These are phyloP conservation scores for Leccinum truebloodii DNA, from an alignment of 768 basidiomycete genomes.

Conservation along the genomic window DNA sequence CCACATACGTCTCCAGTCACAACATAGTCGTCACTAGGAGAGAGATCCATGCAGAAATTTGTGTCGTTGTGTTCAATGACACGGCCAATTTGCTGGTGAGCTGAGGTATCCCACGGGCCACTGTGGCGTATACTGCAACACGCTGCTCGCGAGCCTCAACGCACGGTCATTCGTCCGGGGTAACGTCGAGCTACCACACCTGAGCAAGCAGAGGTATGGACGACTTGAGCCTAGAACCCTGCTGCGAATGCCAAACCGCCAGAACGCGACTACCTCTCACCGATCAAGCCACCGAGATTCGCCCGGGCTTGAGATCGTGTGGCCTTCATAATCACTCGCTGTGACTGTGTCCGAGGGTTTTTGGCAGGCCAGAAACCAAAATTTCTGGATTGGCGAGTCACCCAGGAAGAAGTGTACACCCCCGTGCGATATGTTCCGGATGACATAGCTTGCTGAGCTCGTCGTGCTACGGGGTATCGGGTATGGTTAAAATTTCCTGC, in stretches of 20 bases:
- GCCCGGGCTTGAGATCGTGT: not conserved
- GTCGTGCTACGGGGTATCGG: too few species aligned
- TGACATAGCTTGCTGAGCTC: not conserved
- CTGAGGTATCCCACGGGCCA: conserved; percentile 15
- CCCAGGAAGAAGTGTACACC: not conserved
- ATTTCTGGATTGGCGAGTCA: not conserved
- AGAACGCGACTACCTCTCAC: not conserved
- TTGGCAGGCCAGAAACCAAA: not conserved
- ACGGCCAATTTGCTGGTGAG: too few species aligned
- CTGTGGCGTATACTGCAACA: conserved; percentile 36
- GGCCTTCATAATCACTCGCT: not conserved
- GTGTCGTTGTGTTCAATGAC: too few species aligned
- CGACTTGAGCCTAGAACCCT: not conserved
- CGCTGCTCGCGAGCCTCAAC: conserved; percentile 36
- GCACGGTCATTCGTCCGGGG: conserved; percentile 19
- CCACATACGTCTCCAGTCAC: too few species aligned
- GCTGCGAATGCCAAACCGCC: not conserved
- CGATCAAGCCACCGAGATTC: not conserved
- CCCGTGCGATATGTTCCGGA: not conserved
- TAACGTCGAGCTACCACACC: not conserved
- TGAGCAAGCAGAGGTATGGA: not conserved
- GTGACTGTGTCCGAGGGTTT: not conserved
- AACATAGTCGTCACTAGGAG: too few species aligned
- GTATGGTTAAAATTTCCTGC: too few species aligned
- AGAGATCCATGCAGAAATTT: too few species aligned